These are phyloP conservation scores for Penicillium janthinellum DNA, from an alignment of 2,329 filamentous ascomycete genomes.

Conservation along the genomic window DNA sequence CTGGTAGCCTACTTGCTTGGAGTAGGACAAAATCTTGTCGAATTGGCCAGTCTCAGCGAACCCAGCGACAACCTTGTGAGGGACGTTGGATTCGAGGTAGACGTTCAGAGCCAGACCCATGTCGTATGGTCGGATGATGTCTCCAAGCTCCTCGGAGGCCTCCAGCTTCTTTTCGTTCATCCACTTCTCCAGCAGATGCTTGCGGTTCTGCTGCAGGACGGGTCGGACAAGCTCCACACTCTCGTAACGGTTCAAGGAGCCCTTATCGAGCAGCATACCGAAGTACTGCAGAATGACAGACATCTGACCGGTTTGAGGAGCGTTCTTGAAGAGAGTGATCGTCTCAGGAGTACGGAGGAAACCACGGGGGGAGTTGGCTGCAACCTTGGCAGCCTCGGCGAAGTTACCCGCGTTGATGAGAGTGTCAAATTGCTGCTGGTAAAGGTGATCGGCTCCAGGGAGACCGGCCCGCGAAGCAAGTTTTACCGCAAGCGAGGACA, in stretches of 20 bases:
- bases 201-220: constrained; percentile 89
- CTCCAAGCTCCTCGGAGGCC: constrained; percentile 93
- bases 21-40: constrained; percentile 93
- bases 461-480: constrained; percentile 91
- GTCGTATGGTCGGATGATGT: constrained; percentile 88
- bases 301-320: constrained; percentile 73
- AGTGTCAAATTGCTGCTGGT: constrained; percentile 89
- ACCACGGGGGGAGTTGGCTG: constrained; percentile 91
- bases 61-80: constrained; percentile 91
- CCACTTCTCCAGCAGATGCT: constrained; percentile 98
- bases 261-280: constrained; percentile 94
- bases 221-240: constrained; percentile 91
- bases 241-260: constrained; percentile 86
- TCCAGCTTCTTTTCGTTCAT: constrained; percentile 93
- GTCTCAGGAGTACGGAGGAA: constrained; percentile 94
- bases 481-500: constrained; percentile 91
- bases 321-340: constrained; percentile 91
- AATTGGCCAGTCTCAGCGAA: constrained; percentile 96
- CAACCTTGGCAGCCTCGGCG: constrained; percentile 88
- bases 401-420: constrained; percentile 79
- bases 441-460: constrained; percentile 90
- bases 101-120: constrained; percentile 83
- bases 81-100: constrained; percentile 86
- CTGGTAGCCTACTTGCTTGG: constrained; percentile 79
- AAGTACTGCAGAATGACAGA: constrained; percentile 97